A percentile compares a stretch with the other conserved stretches of the same genome.
phyloP scores from a whole-genome alignment of 1,139 yeast genomes.

The Saccharomyces pastorianus region DNA sequence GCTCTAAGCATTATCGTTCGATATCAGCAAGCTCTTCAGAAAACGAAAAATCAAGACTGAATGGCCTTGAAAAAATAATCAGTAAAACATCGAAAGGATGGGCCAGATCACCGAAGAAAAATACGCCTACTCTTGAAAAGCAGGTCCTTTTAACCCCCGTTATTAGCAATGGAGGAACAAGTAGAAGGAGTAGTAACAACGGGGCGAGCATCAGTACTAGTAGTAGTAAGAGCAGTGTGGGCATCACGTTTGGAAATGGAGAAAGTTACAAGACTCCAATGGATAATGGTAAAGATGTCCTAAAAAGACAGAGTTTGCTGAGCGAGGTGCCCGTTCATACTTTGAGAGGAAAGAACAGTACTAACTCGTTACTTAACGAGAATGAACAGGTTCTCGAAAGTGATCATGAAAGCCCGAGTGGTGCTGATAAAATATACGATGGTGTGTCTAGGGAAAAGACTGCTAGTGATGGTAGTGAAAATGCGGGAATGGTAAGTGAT shows the following conservation, averaged over 20 bases:
- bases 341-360: background rate
- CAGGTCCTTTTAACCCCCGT: slow-evolving; percentile 1
- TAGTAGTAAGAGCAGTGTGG: background rate
- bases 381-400: background rate
- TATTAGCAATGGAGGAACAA: slow-evolving; percentile 7
- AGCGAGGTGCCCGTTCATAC: slow-evolving; percentile 10
- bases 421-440: background rate
- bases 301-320: slow-evolving; percentile 1
- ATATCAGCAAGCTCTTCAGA: slow-evolving; percentile 3
- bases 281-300: background rate
- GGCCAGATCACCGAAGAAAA: slow-evolving; percentile 16
- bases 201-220: slow-evolving; percentile 1
- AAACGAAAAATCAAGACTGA: slow-evolving; percentile 10
- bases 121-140: background rate
- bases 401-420: background rate
- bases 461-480: background rate
- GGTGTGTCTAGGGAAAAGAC: background rate
- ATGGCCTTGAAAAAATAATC: slow-evolving; percentile 18
- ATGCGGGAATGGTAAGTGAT: background rate
- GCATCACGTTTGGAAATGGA: background rate
- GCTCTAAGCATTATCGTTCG: slow-evolving; percentile 5
- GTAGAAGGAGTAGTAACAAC: background rate
- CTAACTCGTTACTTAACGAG: background rate
- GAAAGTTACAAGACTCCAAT: slow-evolving; percentile 3
- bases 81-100: slow-evolving; percentile 17